Evolutionary conservation across 2,329 filamentous ascomycete species (phyloP).

Genomic region (Exserohilum turcica): DNA sequence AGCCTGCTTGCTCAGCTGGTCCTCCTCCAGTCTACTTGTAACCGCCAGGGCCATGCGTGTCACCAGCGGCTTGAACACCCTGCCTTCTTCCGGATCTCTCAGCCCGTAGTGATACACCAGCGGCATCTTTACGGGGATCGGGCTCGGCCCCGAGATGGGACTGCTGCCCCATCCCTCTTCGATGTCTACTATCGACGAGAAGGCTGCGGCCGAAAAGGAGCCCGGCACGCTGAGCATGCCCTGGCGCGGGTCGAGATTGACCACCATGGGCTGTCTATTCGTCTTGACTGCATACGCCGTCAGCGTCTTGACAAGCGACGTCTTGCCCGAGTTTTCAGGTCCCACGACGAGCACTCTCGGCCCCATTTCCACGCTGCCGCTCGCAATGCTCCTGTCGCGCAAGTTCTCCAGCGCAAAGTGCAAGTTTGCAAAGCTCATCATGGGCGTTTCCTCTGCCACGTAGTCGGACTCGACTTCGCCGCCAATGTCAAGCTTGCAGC

Average conservation of each 20-base stretch:
- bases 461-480: conserved; percentile 72
- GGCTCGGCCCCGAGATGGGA: conserved; percentile 86
- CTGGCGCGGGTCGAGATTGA: conserved; percentile 85
- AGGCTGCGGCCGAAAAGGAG: conserved; percentile 82
- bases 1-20: conserved; percentile 69
- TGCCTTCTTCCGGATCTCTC: conserved; percentile 69
- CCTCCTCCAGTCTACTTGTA: conserved; percentile 76
- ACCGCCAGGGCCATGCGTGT: conserved; percentile 79
- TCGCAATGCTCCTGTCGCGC: conserved; percentile 63
- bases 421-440: conserved; percentile 79
- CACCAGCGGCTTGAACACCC: conserved; percentile 73
- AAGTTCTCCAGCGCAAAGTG: conserved; percentile 83
- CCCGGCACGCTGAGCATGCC: conserved; percentile 64
- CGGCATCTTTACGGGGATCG: conserved; percentile 87
- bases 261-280: conserved; percentile 75
- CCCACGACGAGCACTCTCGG: conserved; percentile 87
- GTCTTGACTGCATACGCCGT: conserved; percentile 78
- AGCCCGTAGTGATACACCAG: conserved; percentile 88
- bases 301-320: conserved; percentile 75
- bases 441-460: conserved; percentile 77
- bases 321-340: conserved; percentile 79
- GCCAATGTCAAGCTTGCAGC: conserved; percentile 81
- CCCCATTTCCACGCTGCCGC: conserved; percentile 55
- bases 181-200: conserved; percentile 84
- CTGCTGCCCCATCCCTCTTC: conserved; percentile 89